phyloP scores from a whole-genome alignment of 1,139 yeast genomes.

The Taiozyma sp. region DNA sequence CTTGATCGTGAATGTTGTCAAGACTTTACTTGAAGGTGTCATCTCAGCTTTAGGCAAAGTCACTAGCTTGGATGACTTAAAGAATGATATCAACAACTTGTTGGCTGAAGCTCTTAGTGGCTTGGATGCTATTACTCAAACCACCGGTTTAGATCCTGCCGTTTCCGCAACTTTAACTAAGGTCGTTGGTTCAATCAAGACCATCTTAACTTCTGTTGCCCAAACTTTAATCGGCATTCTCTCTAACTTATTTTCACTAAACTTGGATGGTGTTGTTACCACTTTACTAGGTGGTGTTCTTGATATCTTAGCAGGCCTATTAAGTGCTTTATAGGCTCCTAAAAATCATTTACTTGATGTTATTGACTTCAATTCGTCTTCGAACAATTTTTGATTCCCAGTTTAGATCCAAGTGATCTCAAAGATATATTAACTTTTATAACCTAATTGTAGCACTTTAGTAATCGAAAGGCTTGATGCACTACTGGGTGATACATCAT shows the following conservation, averaged over 20 bases:
- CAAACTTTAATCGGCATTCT: conserved; percentile 4
- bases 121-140: conserved; percentile 6
- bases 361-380: background rate
- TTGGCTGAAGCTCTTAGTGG: conserved; percentile 6
- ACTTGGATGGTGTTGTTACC: conserved; percentile 14
- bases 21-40: conserved; percentile 4
- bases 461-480: no score
- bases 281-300: conserved; percentile 10
- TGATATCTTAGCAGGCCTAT: conserved; percentile 5
- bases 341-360: background rate
- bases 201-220: conserved; percentile 6
- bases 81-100: conserved; percentile 6
- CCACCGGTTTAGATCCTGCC: conserved; percentile 9
- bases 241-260: conserved; percentile 8
- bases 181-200: conserved; percentile 3
- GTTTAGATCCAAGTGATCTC: background rate
- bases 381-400: background rate
- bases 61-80: conserved; percentile 6
- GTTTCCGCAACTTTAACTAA: conserved; percentile 3
- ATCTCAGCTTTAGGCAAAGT: conserved; percentile 7
- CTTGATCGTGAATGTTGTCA: conserved; percentile 4
- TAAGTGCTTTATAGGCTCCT: conserved; percentile 1
- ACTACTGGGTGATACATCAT: no score
- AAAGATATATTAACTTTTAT: no score
- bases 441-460: background rate